These are phyloP conservation scores for Cryptococcus hybrid DNA, from an alignment of 1,284 basidiomycete genomes.

Conservation along the genomic window DNA sequence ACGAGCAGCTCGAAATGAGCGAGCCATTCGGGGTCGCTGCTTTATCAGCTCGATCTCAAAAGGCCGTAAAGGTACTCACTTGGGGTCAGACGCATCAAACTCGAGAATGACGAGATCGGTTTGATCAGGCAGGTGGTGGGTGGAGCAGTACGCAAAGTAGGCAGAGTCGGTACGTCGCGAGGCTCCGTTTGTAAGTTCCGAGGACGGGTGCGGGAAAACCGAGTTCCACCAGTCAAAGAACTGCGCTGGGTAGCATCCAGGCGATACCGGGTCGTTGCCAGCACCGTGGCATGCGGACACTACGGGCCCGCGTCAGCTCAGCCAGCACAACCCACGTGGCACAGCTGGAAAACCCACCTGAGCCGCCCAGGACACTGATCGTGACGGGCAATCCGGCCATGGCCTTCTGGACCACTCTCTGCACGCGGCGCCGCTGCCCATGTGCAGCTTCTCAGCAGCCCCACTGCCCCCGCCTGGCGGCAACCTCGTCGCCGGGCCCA, in stretches of 20 bases:
- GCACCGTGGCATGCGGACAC: conserved; percentile 92
- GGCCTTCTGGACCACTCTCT: conserved; percentile 79
- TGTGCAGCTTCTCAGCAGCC: conserved; percentile 76
- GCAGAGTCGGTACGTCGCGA: conserved; percentile 82
- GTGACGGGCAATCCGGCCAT: conserved; percentile 83
- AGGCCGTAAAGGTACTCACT: conserved; percentile 56
- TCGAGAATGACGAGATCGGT: conserved; percentile 92
- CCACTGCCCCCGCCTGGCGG: conserved; percentile 70
- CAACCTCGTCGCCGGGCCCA: conserved; percentile 74
- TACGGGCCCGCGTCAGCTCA: conserved; percentile 30
- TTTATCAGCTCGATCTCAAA: background rate
- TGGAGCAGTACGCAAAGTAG: conserved; percentile 89
- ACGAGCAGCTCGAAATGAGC: conserved; percentile 86
- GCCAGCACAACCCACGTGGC: background rate
- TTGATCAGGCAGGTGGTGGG: conserved; percentile 84
- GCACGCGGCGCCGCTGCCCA: conserved; percentile 79
- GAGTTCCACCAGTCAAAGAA: conserved; percentile 96
- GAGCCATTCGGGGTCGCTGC: conserved; percentile 67
- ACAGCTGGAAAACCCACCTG: conserved; percentile 58
- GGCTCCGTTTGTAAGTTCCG: conserved; percentile 94
- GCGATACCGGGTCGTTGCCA: conserved; percentile 82
- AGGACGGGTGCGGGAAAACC: conserved; percentile 86
- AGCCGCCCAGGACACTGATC: conserved; percentile 86
- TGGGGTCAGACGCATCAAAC: conserved; percentile 81
- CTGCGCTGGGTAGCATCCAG: conserved; percentile 81